Percentiles rank a stretch among this genome's conserved stretches.
Evolutionary conservation across 495 filamentous ascomycete species (phyloP).

Genomic region (Hyaloscypha variabilis): DNA sequence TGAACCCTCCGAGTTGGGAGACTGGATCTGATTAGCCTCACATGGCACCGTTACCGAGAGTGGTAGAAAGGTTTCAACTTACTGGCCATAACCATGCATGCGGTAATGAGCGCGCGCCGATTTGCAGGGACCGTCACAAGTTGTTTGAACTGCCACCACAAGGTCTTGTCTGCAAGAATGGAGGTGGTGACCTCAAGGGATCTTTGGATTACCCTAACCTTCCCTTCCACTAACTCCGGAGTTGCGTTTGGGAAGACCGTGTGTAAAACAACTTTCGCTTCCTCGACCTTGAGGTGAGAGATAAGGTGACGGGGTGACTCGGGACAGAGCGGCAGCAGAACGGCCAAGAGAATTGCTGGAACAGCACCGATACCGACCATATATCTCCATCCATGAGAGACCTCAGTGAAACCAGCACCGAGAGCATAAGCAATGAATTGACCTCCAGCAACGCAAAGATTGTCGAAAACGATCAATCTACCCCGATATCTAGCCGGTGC

Average conservation of each 20-base stretch:
- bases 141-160: conserved; percentile 44
- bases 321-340: conserved; percentile 46
- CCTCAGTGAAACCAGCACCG: conserved; percentile 49
- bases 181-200: conserved; percentile 41
- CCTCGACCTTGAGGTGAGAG: conserved; percentile 41
- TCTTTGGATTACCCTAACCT: conserved; percentile 39
- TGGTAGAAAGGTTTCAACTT: too few relatives aligned
- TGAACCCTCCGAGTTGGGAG: conserved; percentile 48
- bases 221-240: conserved; percentile 38
- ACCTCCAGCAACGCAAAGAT: conserved; percentile 54
- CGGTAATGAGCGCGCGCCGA: conserved; percentile 40
- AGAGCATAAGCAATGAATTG: conserved; percentile 52
- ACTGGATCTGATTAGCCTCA: too few relatives aligned
- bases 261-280: conserved; percentile 40
- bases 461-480: conserved; percentile 55
- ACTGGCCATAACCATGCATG: conserved; percentile 26
- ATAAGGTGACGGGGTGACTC: conserved; percentile 55
- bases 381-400: conserved; percentile 49
- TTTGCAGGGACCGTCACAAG: conserved; percentile 45
- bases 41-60: too few relatives aligned
- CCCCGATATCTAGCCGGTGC: conserved; percentile 51
- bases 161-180: conserved; percentile 35
- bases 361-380: conserved; percentile 50
- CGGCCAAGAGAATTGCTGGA: conserved; percentile 45
- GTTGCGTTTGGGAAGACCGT: conserved; percentile 41